Base-by-base conservation (phyloP, 2,329 filamentous ascomycete genomes). In the Blastomyces gilchristii region DNA sequence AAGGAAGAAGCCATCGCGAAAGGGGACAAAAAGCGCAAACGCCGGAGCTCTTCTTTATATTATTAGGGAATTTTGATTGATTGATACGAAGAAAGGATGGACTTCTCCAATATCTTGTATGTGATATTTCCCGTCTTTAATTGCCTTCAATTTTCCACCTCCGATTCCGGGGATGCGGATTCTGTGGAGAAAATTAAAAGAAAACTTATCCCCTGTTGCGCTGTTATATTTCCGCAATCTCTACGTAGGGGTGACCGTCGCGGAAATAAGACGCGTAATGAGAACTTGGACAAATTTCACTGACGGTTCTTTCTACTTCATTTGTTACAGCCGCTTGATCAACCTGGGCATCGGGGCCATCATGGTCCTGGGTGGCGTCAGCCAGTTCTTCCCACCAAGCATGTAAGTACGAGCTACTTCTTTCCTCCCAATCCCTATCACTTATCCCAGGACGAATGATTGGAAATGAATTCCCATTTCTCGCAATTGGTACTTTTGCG, bases 321-420 rank as follows among this genome's bases (percentile, higher is more conserved):
- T 69, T 6, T 28, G 54, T 16, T 62, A 65, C 75, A 97, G 94
- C 81, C 94, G 94, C 74, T 86, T 97, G 74, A 90, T 96, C 76
- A 99, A 99, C 83, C 82, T 99, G 77, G 90, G 81, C 71, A 87
- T 95, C 67, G 94, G 87, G 71, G 87, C 87, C 69, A 83, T 96
- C 69, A 95, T 96, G 86, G 81, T 96, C 58, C 81, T 96, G 58
- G 93, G 92, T 68, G 93, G 91, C 73, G 80, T 82, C 68, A 76
- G 71, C 62, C 77, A 80, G 70, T 80, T 78, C 73, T 78, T 79
- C 70, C 74, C 74, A 50, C 67, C 73, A 41, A 65, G 66, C 59
- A 69, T 79, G 70, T 72, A 69, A 60, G 67, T n/a, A 22, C 8
- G 54, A 22, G 5, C 16, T n/a, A 9, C 52, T 8, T 45, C 56